Base-by-base conservation (phyloP, 768 basidiomycete species). In the Cystofilobasidium macerans region DNA sequence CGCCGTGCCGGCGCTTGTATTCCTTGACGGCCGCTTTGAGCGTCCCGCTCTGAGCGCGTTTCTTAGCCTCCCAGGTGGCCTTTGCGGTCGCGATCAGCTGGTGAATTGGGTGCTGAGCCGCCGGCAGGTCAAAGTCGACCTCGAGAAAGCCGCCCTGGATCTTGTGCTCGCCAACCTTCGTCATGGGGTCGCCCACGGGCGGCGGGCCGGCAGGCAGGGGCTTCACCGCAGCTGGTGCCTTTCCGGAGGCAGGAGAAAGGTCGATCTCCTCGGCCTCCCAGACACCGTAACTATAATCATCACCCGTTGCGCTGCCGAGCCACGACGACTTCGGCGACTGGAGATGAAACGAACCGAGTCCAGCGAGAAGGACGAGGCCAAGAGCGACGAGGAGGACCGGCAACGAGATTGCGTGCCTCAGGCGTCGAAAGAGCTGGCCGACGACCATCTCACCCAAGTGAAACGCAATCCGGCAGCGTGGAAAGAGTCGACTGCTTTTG, bases 91-190 rank as follows among this genome's bases (percentile, higher is more conserved):
- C 14, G 42, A 75, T 73, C 24, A 76, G 71, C 71, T 75, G 78
- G 58, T 74, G 76, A 33, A 83, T 79, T 3, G 82, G 82, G 71
- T 83, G 81, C 12, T 72, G 74, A 4, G 54, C 18, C 1, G 61
- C 67, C 8, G 61, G 43, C 22, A 68, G 36, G 4, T 18, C 7
- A 3, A 58, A 24, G 65, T 79, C 76, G 67, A 79, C 76, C 35
- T 75, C 70, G 0, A 80, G 68, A 8, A 78, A 63, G 1, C 80
- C 80, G 60, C 78, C 71, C 18, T 16, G 5, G 28, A 54, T 54
- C 28, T 18, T 18, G 28, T 54, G 51, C 30, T 54, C 51, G 18
- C 18, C 16, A 26, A 30, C 32, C 3, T 7, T 14, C 28, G 51
- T 54, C 51, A 30, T 28, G 4, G 51, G 51, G 51, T 54, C 51